A percentile compares a stretch with the other conserved stretches of the same genome.
phyloP scores from a whole-genome alignment of 2,329 filamentous ascomycete genomes.

The Penicillium sp. region DNA sequence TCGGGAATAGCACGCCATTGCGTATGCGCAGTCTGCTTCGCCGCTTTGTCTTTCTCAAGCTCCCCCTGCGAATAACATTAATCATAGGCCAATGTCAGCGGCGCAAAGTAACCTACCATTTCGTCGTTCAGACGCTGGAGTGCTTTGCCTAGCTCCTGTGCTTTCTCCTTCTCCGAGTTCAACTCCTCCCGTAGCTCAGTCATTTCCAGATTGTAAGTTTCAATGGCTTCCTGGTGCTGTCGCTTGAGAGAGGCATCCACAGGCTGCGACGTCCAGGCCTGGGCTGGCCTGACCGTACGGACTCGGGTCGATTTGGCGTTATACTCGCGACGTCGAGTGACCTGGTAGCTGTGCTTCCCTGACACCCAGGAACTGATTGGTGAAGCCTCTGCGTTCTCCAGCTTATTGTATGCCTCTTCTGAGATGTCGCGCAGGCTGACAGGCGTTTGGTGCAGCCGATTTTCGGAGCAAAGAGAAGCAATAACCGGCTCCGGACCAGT shows the following conservation, averaged over 20 bases:
- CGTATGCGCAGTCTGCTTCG: slow-evolving; percentile 61
- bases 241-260: slow-evolving; percentile 58
- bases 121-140: neutral
- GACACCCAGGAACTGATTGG: slow-evolving; percentile 66
- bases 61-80: slow-evolving; percentile 22
- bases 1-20: slow-evolving; percentile 63
- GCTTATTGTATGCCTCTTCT: slow-evolving; percentile 62
- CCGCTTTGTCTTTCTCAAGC: slow-evolving; percentile 56
- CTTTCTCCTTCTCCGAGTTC: slow-evolving; percentile 25
- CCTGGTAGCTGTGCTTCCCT: slow-evolving; percentile 57
- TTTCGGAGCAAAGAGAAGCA: slow-evolving; percentile 77
- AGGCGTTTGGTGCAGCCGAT: slow-evolving; percentile 62
- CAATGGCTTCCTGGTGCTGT: slow-evolving; percentile 52
- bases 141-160: neutral
- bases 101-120: slow-evolving; percentile 31
- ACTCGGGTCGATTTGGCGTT: slow-evolving; percentile 66
- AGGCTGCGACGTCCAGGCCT: slow-evolving; percentile 71
- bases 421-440: slow-evolving; percentile 59
- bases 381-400: slow-evolving; percentile 47
- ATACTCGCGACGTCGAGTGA: slow-evolving; percentile 73
- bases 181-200: slow-evolving; percentile 26
- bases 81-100: neutral
- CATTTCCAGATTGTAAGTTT: slow-evolving; percentile 42
- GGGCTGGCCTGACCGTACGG: slow-evolving; percentile 55
- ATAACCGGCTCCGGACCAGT: slow-evolving; percentile 77